Percentiles rank a stretch among this genome's conserved stretches.
Evolutionary conservation across 1,139 yeast species (phyloP).

Genomic region (Dujonia santamariae): DNA sequence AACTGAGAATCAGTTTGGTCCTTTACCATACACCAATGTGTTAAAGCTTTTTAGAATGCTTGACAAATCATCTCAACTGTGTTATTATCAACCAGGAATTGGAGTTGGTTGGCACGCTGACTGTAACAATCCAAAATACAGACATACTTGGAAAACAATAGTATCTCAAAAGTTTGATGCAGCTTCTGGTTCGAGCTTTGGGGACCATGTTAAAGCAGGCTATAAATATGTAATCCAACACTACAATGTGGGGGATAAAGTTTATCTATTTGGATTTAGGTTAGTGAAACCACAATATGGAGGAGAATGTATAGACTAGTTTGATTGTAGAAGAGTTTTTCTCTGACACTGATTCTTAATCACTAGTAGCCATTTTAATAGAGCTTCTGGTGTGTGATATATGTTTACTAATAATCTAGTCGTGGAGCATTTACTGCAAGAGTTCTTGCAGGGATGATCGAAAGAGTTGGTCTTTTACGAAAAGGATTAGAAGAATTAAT

Average conservation of each 20-base stretch:
- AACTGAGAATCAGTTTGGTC: slow-evolving; percentile 57
- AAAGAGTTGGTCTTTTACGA: slow-evolving; percentile 53
- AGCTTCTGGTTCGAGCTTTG: slow-evolving; percentile 51
- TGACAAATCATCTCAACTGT: slow-evolving; percentile 40
- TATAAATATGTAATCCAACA: slow-evolving; percentile 49
- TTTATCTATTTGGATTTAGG: slow-evolving; percentile 58
- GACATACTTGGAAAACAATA: slow-evolving; percentile 11
- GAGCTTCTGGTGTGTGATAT: too few species aligned
- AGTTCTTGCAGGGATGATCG: slow-evolving; percentile 61
- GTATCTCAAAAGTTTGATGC: slow-evolving; percentile 36
- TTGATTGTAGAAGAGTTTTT: too few species aligned
- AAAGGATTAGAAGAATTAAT: slow-evolving; percentile 53
- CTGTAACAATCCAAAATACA: slow-evolving; percentile 18
- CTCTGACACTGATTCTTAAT: too few species aligned
- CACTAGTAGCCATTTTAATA: too few species aligned
- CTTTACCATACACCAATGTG: slow-evolving; percentile 53
- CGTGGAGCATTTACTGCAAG: slow-evolving; percentile 67
- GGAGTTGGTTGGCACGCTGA: slow-evolving; percentile 49
- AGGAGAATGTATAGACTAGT: not conserved
- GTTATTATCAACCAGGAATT: slow-evolving; percentile 67
- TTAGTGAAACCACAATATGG: slow-evolving; percentile 11
- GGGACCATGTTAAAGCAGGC: slow-evolving; percentile 54
- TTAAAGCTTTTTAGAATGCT: slow-evolving; percentile 51
- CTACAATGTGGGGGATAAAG: slow-evolving; percentile 47
- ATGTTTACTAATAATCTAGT: too few species aligned